A percentile compares a stretch with the other conserved stretches of the same genome.
phyloP scores from a whole-genome alignment of 441 rosid genomes.

The Aquilaria agallochum region DNA sequence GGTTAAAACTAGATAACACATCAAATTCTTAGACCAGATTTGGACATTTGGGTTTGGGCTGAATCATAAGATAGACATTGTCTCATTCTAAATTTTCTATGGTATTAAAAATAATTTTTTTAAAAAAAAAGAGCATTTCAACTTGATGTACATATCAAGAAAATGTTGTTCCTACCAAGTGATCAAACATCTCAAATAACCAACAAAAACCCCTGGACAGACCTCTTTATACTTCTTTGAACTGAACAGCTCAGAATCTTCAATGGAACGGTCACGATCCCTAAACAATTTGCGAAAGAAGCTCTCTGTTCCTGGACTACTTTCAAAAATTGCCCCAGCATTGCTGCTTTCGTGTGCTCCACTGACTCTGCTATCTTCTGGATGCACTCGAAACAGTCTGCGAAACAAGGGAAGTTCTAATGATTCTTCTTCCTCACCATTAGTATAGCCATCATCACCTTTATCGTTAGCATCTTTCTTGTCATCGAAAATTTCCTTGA shows the following conservation, averaged over 20 bases:
- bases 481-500: slow-evolving; percentile 83
- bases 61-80: too few relatives aligned
- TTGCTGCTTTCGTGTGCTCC: slow-evolving; percentile 49
- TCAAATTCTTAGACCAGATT: too few relatives aligned
- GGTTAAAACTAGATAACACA: too few relatives aligned
- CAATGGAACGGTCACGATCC: slow-evolving; percentile 92
- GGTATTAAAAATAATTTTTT: too few relatives aligned
- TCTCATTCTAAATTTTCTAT: too few relatives aligned
- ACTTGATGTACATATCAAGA: too few relatives aligned
- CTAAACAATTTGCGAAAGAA: slow-evolving; percentile 95
- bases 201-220: background rate
- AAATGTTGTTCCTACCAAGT: background rate
- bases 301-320: slow-evolving; percentile 94
- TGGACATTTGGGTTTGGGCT: too few relatives aligned
- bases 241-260: slow-evolving; percentile 86
- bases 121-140: too few relatives aligned
- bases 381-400: slow-evolving; percentile 90
- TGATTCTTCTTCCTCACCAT: slow-evolving; percentile 76
- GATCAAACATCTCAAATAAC: too few relatives aligned
- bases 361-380: slow-evolving; percentile 66
- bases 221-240: slow-evolving; percentile 87
- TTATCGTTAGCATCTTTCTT: slow-evolving; percentile 78
- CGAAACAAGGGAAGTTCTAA: slow-evolving; percentile 82
- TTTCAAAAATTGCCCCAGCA: slow-evolving; percentile 53
- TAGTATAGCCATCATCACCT: slow-evolving; percentile 37